Evolutionary conservation across 345 rosid genomes (phyloP).

Genomic region (Rhizophora mangle): DNA sequence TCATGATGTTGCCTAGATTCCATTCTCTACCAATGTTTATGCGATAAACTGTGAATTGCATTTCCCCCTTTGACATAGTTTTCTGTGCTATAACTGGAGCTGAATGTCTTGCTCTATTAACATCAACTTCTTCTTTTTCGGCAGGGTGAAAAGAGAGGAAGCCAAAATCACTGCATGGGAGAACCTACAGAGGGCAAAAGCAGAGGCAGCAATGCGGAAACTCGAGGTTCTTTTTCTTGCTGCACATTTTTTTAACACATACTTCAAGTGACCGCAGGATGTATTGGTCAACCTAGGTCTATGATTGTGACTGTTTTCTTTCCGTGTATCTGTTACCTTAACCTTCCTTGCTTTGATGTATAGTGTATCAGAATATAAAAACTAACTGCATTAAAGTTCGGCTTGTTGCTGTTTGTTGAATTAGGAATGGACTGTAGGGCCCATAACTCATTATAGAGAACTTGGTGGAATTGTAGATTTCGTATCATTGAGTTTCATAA

Average conservation of each 20-base stretch:
- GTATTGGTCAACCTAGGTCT: slow-evolving; percentile 7
- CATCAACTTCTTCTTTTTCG: background rate
- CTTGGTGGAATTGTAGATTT: background rate
- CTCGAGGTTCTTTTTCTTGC: slow-evolving; percentile 65
- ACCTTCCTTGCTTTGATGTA: too few relatives aligned
- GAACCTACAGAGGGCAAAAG: slow-evolving; percentile 97
- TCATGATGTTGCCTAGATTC: too few relatives aligned
- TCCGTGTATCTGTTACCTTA: slow-evolving; percentile 2
- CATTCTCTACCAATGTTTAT: too few relatives aligned
- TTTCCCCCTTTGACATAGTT: too few relatives aligned
- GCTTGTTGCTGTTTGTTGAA: background rate
- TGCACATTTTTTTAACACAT: slow-evolving; percentile 7
- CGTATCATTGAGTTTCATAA: background rate
- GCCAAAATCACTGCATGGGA: slow-evolving; percentile 94
- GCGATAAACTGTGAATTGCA: too few relatives aligned
- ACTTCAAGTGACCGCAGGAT: background rate
- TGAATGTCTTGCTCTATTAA: background rate
- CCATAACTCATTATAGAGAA: background rate
- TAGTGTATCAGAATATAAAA: background rate
- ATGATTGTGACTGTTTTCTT: background rate
- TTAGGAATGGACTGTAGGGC: background rate
- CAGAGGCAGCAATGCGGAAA: slow-evolving; percentile 88
- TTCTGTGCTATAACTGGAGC: background rate
- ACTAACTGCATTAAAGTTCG: background rate
- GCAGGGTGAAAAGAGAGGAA: slow-evolving; percentile 78